Evolutionary conservation across 2,329 filamentous ascomycete genomes (phyloP).

Genomic region (Colletotrichum endophyticum): DNA sequence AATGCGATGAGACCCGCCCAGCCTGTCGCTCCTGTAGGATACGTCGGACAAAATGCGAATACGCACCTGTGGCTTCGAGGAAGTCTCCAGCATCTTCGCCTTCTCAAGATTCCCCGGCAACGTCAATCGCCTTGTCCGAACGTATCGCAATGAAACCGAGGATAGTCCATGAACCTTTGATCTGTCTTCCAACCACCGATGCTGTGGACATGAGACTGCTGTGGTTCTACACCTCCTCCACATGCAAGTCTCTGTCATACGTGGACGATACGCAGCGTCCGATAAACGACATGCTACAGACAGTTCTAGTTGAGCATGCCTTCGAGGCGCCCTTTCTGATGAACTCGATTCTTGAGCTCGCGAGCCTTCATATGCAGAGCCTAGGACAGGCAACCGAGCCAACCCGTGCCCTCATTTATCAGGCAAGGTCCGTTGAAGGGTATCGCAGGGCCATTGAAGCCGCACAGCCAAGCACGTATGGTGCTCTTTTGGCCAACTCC

Average conservation of each 20-base stretch:
- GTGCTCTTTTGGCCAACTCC: not conserved
- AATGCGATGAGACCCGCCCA: slow-evolving; percentile 31
- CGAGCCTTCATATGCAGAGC: not conserved
- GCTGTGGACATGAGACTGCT: not conserved
- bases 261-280: not conserved
- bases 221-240: not conserved
- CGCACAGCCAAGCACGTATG: not conserved
- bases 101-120: not conserved
- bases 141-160: not conserved
- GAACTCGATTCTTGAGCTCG: not conserved
- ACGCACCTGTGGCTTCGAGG: not conserved
- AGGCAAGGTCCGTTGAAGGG: not conserved
- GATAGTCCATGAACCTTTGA: not conserved
- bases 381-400: not conserved
- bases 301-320: not conserved
- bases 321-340: not conserved
- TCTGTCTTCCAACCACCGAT: not conserved
- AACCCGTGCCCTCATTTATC: not conserved
- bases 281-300: not conserved
- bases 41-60: slow-evolving; percentile 3
- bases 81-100: not conserved
- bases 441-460: not conserved
- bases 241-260: not conserved
- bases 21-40: not conserved
- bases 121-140: not conserved